These are phyloP conservation scores for Uronychia setigera DNA, from an alignment of 73 alveolate species.

Conservation along the genomic window DNA sequence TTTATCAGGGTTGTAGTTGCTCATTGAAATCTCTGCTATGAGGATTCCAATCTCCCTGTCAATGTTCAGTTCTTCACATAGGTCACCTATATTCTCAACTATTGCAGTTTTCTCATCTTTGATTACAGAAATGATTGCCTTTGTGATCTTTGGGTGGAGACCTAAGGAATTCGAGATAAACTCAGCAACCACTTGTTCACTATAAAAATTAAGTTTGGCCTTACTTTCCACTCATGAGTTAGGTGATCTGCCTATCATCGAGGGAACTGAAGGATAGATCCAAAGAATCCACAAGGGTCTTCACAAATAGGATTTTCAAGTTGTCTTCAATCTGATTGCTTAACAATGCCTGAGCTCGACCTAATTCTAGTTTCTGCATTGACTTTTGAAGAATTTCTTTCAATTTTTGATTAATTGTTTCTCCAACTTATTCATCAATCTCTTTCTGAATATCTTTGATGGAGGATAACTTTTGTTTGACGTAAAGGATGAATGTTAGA, in stretches of 20 bases:
- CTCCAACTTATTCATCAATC: constrained; percentile 1
- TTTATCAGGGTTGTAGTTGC: constrained; percentile 10
- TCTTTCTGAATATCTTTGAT: background rate
- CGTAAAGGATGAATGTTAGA: background rate
- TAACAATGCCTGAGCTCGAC: background rate
- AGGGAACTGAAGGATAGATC: background rate
- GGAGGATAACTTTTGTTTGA: background rate
- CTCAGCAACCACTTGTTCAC: background rate
- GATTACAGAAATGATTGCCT: constrained; percentile 6
- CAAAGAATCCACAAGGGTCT: background rate
- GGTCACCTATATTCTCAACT: background rate
- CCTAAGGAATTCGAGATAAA: constrained; percentile 1
- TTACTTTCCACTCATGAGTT: background rate
- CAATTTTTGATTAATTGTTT: background rate
- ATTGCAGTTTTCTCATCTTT: background rate
- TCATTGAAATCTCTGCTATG: constrained; percentile 19
- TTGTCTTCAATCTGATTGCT: background rate
- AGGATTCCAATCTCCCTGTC: background rate
- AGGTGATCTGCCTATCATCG: background rate
- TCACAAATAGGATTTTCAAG: background rate
- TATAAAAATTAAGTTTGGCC: background rate
- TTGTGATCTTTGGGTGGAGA: background rate
- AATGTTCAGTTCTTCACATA: constrained; percentile 4
- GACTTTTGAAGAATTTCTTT: background rate
- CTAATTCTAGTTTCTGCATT: background rate